These are phyloP conservation scores for Hepatocystis sp. DNA, from an alignment of 169 alveolate species.

Conservation along the genomic window DNA sequence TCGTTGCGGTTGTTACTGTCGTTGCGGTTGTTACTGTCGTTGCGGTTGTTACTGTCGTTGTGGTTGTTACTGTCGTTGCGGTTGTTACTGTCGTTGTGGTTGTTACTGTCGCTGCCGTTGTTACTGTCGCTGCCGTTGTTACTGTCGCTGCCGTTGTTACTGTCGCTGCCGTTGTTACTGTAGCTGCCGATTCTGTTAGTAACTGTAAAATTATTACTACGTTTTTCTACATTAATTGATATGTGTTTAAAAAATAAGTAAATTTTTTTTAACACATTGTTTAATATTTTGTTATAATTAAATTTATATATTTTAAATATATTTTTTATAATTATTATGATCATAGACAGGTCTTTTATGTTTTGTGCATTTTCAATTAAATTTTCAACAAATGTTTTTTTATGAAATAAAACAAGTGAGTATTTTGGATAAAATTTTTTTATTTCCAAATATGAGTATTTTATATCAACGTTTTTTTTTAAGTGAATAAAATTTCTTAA, in stretches of 20 bases:
- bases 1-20: too few species aligned
- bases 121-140: too few species aligned
- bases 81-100: too few species aligned
- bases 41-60: neutral
- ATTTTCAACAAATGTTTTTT: slow-evolving; percentile 42
- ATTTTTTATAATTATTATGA: slow-evolving; percentile 46
- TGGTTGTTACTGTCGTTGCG: neutral
- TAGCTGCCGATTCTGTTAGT: too few species aligned
- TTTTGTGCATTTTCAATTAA: slow-evolving; percentile 38
- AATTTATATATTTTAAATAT: slow-evolving; percentile 25
- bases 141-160: too few species aligned
- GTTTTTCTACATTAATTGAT: neutral
- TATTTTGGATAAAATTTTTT: neutral
- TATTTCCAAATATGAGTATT: neutral
- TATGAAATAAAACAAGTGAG: slow-evolving; percentile 21
- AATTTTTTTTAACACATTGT: slow-evolving; percentile 25
- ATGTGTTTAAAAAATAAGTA: slow-evolving; percentile 16
- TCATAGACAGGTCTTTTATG: slow-evolving; percentile 37
- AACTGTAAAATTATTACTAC: too few species aligned
- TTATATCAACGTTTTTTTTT: neutral
- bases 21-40: neutral
- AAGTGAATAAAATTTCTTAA: slow-evolving; percentile 5
- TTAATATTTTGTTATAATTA: slow-evolving; percentile 15
- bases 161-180: too few species aligned
- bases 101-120: too few species aligned